Evolutionary conservation across 2,329 filamentous ascomycete species (phyloP), one percentile per base, ranked within the genome.

Genomic region (Cytospora mali): DNA sequence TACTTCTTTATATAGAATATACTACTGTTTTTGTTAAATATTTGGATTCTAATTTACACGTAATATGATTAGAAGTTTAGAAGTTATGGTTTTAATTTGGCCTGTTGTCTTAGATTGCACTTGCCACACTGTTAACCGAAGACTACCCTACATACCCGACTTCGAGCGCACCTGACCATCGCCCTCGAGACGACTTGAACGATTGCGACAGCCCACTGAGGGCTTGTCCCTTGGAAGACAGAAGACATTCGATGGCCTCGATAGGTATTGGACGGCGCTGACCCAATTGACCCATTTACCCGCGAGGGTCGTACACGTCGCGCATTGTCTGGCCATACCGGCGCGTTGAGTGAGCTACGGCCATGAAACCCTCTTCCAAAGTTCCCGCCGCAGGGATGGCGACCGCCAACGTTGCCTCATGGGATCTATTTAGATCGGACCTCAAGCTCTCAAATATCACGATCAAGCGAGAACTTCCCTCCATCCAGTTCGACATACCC

Each of bases 401-500:
- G 27, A 28, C 14, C 6, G 16, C 29, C 7, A 48, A 63, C 13
- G 23, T 42, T 1, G 18, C 55, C 49, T 60, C 9, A 9, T 56
- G 58, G 60, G 60, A 65, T 16, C 66, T 48, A 21, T 58, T 42
- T 33, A 21, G 53, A 13, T 23, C 35, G 2, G 64, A 65, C 50
- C 42, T 65, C 7, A 56, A 53, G 42, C 49, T 46, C 6, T 55
- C 57, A 1, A 63, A 21, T 21, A 51, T 51, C 23, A 4, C n/a
- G 6, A 57, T 58, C 23, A 29, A 51, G 13, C 35, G 31, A 1
- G 25, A 50, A 6, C 62, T 52, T 14, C 53, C 64, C 11, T 25
- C 10, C 6, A 4, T 65, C 2, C 31, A 39, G 25, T 67, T 78
- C 33, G 69, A 74, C 50, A 75, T 78, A 35, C 68, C 69, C 28